phyloP scores from a whole-genome alignment of 331 rosid genomes.

The Cucumis variabilis region DNA sequence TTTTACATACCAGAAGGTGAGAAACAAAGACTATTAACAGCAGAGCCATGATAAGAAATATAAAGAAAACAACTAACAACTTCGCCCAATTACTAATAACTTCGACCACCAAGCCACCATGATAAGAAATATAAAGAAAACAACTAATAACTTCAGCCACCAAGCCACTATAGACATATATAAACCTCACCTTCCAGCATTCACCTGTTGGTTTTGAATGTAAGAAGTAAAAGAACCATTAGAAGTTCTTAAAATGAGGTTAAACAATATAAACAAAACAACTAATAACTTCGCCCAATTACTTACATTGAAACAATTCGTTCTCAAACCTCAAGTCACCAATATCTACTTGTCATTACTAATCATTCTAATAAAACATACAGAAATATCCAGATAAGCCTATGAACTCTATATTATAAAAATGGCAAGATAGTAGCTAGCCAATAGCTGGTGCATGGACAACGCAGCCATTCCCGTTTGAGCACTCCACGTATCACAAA shows the following conservation, averaged over 20 bases:
- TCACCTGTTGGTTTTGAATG: not conserved
- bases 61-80: too few species aligned
- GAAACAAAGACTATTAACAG: slow-evolving; percentile 83
- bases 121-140: too few species aligned
- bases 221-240: not conserved
- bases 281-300: not conserved
- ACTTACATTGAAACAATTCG: not conserved
- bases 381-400: not conserved
- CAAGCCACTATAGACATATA: not conserved
- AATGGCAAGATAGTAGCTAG: not conserved
- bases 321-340: not conserved
- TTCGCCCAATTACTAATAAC: too few species aligned
- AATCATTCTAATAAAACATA: not conserved
- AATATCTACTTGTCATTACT: not conserved
- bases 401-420: not conserved
- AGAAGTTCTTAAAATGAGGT: not conserved
- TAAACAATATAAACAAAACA: not conserved
- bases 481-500: too few species aligned
- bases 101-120: too few species aligned
- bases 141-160: too few species aligned
- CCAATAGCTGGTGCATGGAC: not conserved
- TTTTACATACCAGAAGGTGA: slow-evolving; percentile 68
- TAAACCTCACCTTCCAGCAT: slow-evolving; percentile 2
- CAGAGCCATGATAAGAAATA: slow-evolving; percentile 71
- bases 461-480: not conserved